Conservation (phyloP, 1,284 basidiomycete species). For the Moesziomyces globuligerus region DNA sequence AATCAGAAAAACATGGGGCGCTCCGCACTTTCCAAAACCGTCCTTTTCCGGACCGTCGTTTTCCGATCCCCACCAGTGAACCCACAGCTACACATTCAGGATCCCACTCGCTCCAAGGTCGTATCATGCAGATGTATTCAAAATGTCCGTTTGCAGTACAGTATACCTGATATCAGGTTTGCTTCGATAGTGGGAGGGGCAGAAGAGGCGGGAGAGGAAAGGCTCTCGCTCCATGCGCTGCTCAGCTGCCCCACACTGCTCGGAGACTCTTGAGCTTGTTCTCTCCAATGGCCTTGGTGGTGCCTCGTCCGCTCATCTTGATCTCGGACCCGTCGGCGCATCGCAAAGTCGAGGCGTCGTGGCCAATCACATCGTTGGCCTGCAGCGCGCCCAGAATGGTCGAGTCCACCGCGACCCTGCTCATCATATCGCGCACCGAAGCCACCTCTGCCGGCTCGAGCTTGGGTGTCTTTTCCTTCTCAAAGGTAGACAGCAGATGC, state of each 20-base stretch:
- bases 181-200: not conserved
- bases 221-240: not conserved
- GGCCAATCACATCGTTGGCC: constrained; percentile 3
- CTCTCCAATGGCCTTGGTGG: constrained; percentile 56
- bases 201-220: not conserved
- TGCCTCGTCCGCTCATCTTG: constrained; percentile 55
- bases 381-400: constrained; percentile 33
- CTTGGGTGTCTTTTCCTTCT: constrained; percentile 17
- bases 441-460: constrained; percentile 2
- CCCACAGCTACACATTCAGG: too few relatives aligned
- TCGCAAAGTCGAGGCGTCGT: constrained; percentile 21
- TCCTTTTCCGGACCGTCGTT: too few relatives aligned
- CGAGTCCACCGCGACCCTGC: constrained; percentile 40
- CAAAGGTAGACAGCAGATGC: constrained; percentile 35
- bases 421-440: constrained; percentile 36
- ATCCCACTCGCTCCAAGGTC: too few relatives aligned
- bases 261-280: constrained; percentile 50
- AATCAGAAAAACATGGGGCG: too few relatives aligned
- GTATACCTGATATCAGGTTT: not conserved
- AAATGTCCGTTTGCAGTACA: not conserved
- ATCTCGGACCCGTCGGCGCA: constrained; percentile 26
- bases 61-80: too few relatives aligned
- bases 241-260: constrained; percentile 54
- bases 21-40: too few relatives aligned
- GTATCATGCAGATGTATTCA: too few relatives aligned